phyloP scores from a whole-genome alignment of 2,329 filamentous ascomycete species.

The Metarhizium album region DNA sequence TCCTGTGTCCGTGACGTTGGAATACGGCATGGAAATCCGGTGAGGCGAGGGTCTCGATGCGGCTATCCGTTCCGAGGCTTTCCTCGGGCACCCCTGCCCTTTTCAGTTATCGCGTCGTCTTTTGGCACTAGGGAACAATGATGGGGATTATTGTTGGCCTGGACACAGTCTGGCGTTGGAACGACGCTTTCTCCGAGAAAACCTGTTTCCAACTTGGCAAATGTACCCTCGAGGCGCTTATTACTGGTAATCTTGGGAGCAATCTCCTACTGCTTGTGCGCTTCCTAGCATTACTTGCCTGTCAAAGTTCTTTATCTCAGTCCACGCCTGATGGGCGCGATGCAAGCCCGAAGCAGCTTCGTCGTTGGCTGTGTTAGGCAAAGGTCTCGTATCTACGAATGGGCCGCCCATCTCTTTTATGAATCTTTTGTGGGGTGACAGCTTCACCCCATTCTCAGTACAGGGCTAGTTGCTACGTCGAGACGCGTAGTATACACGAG shows the following conservation, averaged over 20 bases:
- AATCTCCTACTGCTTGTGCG: background rate
- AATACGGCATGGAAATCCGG: background rate
- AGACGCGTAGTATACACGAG: background rate
- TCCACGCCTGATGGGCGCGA: too few relatives aligned
- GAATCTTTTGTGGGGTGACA: background rate
- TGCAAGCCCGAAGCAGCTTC: background rate
- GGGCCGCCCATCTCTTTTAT: background rate
- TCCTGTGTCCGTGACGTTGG: background rate
- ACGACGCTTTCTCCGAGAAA: too few relatives aligned
- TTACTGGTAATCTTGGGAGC: background rate
- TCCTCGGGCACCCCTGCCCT: background rate
- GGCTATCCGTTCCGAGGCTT: background rate
- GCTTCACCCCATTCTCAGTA: background rate
- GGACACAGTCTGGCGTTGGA: background rate
- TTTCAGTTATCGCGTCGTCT: background rate
- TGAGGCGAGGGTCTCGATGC: background rate
- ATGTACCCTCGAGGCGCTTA: background rate
- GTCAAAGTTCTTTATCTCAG: too few relatives aligned
- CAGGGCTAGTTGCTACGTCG: background rate
- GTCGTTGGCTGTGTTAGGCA: background rate
- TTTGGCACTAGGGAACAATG: background rate
- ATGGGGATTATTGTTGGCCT: background rate
- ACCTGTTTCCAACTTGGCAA: too few relatives aligned
- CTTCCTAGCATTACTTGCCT: background rate
- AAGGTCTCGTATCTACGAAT: too few relatives aligned